Evolutionary conservation across 441 rosid species (phyloP).

Genomic region (Arabidopsis lyrata): DNA sequence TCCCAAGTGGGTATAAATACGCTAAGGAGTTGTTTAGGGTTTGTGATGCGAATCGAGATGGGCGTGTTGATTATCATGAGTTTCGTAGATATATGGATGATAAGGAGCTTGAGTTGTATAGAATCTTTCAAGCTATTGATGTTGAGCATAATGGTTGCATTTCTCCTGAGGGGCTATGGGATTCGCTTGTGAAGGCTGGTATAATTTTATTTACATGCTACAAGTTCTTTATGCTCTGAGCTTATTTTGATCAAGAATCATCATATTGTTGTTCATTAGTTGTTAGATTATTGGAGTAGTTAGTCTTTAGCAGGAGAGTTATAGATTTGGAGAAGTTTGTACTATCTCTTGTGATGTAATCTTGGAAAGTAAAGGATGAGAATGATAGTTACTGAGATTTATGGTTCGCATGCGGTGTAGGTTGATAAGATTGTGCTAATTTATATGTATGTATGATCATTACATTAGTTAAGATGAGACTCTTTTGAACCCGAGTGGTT

Average conservation of each 20-base stretch:
- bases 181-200: conserved; percentile 74
- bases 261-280: not conserved
- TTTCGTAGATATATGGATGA: conserved; percentile 70
- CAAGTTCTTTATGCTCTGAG: not conserved
- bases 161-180: conserved; percentile 68
- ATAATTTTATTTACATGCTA: conserved; percentile 3
- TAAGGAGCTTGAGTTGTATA: conserved; percentile 68
- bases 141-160: conserved; percentile 72
- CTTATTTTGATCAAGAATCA: not conserved
- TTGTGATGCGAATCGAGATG: conserved; percentile 62
- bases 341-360: not conserved
- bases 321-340: conserved; percentile 5
- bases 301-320: not conserved
- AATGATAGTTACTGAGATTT: not conserved
- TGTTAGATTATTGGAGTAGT: not conserved
- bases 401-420: not conserved
- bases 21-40: conserved; percentile 67
- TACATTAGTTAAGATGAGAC: not conserved
- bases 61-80: conserved; percentile 69
- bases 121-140: conserved; percentile 70
- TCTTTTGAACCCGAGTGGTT: conserved; percentile 4
- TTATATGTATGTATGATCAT: not conserved
- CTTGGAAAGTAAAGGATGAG: not conserved
- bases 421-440: not conserved
- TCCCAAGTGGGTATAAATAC: conserved; percentile 69